phyloP scores from a whole-genome alignment of 495 filamentous ascomycete species.

The Tuber melanosporum region DNA sequence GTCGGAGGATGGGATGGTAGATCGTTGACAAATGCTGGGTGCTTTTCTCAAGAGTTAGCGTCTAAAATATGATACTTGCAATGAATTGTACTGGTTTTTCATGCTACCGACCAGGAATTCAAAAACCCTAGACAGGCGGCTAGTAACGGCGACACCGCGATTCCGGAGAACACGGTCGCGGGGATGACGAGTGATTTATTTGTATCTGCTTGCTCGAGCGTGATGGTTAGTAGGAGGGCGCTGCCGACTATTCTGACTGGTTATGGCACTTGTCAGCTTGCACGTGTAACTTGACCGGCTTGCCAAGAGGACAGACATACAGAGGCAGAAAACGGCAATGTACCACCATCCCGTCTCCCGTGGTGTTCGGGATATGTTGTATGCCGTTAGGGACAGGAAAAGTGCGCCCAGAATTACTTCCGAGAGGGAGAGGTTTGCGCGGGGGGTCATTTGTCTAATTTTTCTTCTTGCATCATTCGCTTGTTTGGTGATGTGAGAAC shows the following conservation, averaged over 20 bases:
- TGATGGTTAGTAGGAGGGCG: neutral
- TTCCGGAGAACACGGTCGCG: neutral
- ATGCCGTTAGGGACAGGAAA: neutral
- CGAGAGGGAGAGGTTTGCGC: neutral
- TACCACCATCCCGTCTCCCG: neutral
- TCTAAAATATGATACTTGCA: no score
- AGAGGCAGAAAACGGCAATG: neutral
- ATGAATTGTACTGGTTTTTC: no score
- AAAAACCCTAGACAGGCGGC: neutral
- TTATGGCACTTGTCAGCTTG: neutral
- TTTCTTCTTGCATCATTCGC: neutral
- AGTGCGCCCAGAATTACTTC: neutral
- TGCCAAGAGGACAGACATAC: neutral
- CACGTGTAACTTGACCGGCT: neutral
- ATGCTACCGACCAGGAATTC: neutral
- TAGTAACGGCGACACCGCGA: neutral
- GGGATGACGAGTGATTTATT: neutral
- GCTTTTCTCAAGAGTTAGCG: neutral
- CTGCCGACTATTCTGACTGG: neutral
- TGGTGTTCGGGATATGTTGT: neutral
- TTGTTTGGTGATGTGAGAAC: neutral
- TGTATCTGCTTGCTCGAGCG: neutral
- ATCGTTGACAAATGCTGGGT: neutral
- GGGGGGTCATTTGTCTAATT: neutral
- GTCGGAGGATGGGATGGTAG: neutral